These are phyloP conservation scores for Xylaria sp. DNA, from an alignment of 2,329 filamentous ascomycete genomes.

Conservation along the genomic window DNA sequence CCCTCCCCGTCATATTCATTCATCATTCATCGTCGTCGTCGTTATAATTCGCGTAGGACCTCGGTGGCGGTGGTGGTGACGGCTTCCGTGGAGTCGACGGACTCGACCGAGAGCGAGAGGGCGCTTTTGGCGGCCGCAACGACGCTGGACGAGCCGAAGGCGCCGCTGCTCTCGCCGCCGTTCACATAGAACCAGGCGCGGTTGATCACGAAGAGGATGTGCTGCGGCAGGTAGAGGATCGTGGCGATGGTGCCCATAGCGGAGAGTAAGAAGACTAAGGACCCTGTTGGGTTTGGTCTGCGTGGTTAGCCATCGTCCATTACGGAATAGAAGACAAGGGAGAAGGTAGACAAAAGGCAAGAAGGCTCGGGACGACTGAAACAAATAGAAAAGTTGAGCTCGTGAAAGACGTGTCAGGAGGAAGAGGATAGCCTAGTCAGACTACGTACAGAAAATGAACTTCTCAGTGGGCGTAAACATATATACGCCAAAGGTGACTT, in stretches of 20 bases:
- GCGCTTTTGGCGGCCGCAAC: constrained; percentile 57
- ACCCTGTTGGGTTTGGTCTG: constrained; percentile 79
- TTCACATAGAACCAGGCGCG: constrained; percentile 95
- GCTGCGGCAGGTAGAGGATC: constrained; percentile 92
- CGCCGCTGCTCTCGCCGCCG: constrained; percentile 69
- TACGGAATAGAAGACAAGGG: not conserved
- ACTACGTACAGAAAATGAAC: constrained; percentile 90
- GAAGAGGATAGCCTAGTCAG: not conserved
- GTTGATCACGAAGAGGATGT: constrained; percentile 82
- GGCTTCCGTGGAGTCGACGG: constrained; percentile 44
- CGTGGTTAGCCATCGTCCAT: constrained; percentile 5
- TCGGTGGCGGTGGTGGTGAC: constrained; percentile 46
- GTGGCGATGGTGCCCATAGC: constrained; percentile 87
- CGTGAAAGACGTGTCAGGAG: constrained; percentile 13
- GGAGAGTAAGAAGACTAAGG: constrained; percentile 88
- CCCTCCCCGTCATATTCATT: not conserved
- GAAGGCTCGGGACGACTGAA: not conserved
- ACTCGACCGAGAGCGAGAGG: constrained; percentile 54
- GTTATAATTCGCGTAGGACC: constrained; percentile 53
- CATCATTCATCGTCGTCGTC: constrained; percentile 24
- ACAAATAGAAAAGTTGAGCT: not conserved
- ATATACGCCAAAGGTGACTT: constrained; percentile 96
- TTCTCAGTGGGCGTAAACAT: constrained; percentile 98
- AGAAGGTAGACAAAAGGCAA: not conserved
- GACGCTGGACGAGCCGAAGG: constrained; percentile 48